These are phyloP conservation scores for Juglanconis sp. DNA, from an alignment of 2,329 filamentous ascomycete genomes.

Conservation along the genomic window DNA sequence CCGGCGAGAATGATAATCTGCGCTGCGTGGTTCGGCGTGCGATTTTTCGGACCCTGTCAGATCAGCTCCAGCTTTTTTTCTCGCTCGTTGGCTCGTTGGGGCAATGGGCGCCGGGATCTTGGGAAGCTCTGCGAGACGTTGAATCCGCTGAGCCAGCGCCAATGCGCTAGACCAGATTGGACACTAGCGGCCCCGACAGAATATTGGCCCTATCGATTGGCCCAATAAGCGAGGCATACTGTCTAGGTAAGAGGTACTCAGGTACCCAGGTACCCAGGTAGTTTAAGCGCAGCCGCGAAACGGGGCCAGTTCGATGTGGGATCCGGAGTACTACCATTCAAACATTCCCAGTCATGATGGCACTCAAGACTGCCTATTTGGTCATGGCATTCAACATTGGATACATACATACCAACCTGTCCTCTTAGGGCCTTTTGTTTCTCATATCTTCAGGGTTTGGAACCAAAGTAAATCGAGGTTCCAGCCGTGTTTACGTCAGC, in stretches of 20 bases:
- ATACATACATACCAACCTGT: too few relatives aligned
- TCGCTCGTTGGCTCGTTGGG: slow-evolving; percentile 10
- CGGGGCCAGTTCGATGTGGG: not conserved
- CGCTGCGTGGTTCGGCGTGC: slow-evolving; percentile 17
- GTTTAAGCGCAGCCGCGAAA: not conserved
- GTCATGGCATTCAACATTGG: too few relatives aligned
- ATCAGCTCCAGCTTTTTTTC: slow-evolving; percentile 9
- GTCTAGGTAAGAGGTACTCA: not conserved
- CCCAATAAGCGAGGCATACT: not conserved
- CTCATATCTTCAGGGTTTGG: too few relatives aligned
- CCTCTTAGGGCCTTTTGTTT: too few relatives aligned
- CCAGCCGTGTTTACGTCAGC: too few relatives aligned
- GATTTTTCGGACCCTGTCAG: slow-evolving; percentile 12
- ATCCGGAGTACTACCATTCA: too few relatives aligned
- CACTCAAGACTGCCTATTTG: too few relatives aligned
- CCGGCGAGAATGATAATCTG: slow-evolving; percentile 4
- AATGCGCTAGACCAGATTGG: slow-evolving; percentile 1
- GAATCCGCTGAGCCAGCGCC: not conserved
- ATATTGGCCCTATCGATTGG: slow-evolving; percentile 9
- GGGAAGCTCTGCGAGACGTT: slow-evolving; percentile 7
- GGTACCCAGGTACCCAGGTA: not conserved
- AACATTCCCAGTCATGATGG: too few relatives aligned
- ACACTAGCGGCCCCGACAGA: slow-evolving; percentile 15
- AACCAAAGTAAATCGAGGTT: too few relatives aligned
- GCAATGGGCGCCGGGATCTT: slow-evolving; percentile 2